Evolutionary conservation across 495 filamentous ascomycete genomes (phyloP), one percentile per base, ranked within the genome.

Genomic region (Hypoxylon fuscum): DNA sequence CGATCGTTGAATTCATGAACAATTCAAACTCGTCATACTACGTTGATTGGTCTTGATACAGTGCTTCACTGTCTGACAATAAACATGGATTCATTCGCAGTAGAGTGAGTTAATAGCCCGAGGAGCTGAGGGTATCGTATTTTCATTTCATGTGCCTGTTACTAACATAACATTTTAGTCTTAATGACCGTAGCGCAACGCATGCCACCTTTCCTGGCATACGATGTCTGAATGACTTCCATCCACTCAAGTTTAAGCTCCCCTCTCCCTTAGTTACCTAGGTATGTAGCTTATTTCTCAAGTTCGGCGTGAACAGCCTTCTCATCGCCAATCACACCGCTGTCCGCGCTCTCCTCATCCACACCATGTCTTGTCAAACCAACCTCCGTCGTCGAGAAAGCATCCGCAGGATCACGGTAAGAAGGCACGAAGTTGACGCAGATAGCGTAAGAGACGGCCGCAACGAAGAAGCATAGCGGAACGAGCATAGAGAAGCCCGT

Each of bases 371-470:
- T 48, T 58, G 63, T 67, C 10, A 87, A 48, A 0, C 86, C 86
- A 56, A 88, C 70, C 5, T 79, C 76, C 12, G 83, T 77, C 22
- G 73, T 78, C 2, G 78, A 77, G 52, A 89, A 83, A 31, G 81
- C 83, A 69, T 89, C 88, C 1, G 84, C 85, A 0, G 81, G 81
- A 41, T 82, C 72, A 15, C 81, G 72, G 61, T 90, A 90, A 9
- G 74, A 55, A 2, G 85, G 85, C 29, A 82, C 75, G 56, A 89
- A 88, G 66, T 90, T 90, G n/a, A 87, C 84, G 8, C 77, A 75
- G 9, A 87, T 12, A 2, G 84, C 76, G 69, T 89, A 89, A 7
- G 79, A 79, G 73, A 78, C 84, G 5, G 86, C 84, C 17, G 78
- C 76, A 27, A 87, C 76, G 69, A 87, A 80, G 68, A 85, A 83